phyloP scores from a whole-genome alignment of 495 filamentous ascomycete species.

The Penicillium nucicola region DNA sequence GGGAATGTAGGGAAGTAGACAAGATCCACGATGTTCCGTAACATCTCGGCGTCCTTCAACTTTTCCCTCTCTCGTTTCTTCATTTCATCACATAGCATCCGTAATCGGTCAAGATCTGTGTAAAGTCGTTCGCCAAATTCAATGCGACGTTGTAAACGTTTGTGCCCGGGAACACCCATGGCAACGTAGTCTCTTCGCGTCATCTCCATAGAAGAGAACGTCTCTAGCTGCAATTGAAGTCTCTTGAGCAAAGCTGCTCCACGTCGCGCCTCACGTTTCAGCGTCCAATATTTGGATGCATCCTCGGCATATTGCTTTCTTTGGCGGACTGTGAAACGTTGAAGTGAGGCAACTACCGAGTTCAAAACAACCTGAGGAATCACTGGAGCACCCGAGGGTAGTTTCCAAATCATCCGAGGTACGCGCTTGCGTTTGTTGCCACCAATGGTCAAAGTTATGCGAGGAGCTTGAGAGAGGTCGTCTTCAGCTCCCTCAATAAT shows the following conservation, averaged over 20 bases:
- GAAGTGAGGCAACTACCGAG: constrained; percentile 72
- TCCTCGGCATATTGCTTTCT: constrained; percentile 89
- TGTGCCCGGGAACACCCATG: constrained; percentile 81
- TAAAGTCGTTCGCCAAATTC: constrained; percentile 79
- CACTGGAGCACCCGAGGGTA: constrained; percentile 92
- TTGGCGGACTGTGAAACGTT: constrained; percentile 77
- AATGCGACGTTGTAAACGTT: constrained; percentile 74
- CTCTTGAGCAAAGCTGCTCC: constrained; percentile 90
- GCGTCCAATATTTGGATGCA: constrained; percentile 94
- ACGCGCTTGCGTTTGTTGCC: constrained; percentile 73
- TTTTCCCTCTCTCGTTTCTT: constrained; percentile 72
- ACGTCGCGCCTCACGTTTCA: constrained; percentile 89
- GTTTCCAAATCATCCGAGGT: constrained; percentile 79
- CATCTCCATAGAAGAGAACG: constrained; percentile 95
- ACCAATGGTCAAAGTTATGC: constrained; percentile 59
- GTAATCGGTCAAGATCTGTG: constrained; percentile 70
- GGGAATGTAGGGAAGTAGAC: constrained; percentile 87
- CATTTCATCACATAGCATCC: constrained; percentile 61
- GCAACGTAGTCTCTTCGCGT: constrained; percentile 87
- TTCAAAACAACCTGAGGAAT: constrained; percentile 84
- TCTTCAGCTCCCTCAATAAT: constrained; percentile 34
- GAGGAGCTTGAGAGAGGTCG: constrained; percentile 37
- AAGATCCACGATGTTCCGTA: constrained; percentile 73
- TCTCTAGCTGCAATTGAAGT: constrained; percentile 81
- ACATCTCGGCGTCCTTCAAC: constrained; percentile 68